phyloP scores from a whole-genome alignment of 164 flowering plant genomes.

The Vitis riparia region DNA sequence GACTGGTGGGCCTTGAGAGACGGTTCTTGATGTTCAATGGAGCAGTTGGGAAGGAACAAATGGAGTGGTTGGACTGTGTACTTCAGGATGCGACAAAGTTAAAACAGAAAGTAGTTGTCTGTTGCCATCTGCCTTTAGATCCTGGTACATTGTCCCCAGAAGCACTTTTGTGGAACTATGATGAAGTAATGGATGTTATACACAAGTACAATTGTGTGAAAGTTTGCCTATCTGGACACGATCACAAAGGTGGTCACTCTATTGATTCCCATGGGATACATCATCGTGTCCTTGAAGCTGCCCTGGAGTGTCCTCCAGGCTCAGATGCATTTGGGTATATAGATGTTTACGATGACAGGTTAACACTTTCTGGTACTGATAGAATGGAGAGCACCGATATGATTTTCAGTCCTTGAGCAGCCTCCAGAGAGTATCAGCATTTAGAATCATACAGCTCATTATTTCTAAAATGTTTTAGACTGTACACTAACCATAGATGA shows the following conservation, averaged over 20 bases:
- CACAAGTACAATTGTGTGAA: slow-evolving; percentile 76
- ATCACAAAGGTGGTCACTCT: slow-evolving; percentile 79
- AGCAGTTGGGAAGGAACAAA: slow-evolving; percentile 73
- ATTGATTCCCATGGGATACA: slow-evolving; percentile 83
- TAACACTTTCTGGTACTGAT: slow-evolving; percentile 64
- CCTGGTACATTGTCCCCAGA: slow-evolving; percentile 58
- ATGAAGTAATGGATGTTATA: slow-evolving; percentile 82
- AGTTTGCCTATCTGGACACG: slow-evolving; percentile 88
- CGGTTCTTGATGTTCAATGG: slow-evolving; percentile 92
- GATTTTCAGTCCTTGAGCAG: slow-evolving; percentile 35
- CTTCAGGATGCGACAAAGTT: slow-evolving; percentile 60
- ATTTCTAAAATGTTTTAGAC: background rate
- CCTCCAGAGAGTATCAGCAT: background rate
- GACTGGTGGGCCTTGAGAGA: slow-evolving; percentile 64
- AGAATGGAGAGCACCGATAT: slow-evolving; percentile 66
- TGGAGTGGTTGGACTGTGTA: slow-evolving; percentile 67
- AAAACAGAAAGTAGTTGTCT: slow-evolving; percentile 75
- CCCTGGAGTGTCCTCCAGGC: slow-evolving; percentile 91
- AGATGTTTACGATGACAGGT: slow-evolving; percentile 62
- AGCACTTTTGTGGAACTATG: slow-evolving; percentile 88
- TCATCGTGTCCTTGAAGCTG: slow-evolving; percentile 89
- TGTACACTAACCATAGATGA: slow-evolving; percentile 3
- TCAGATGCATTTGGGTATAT: slow-evolving; percentile 70
- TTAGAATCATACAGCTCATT: background rate
- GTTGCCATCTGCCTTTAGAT: slow-evolving; percentile 84